Percentiles rank a stretch among this genome's conserved stretches.
These are phyloP conservation scores for Aspergillus brasiliensis DNA, from an alignment of 2,329 filamentous ascomycete genomes.

Conservation along the genomic window DNA sequence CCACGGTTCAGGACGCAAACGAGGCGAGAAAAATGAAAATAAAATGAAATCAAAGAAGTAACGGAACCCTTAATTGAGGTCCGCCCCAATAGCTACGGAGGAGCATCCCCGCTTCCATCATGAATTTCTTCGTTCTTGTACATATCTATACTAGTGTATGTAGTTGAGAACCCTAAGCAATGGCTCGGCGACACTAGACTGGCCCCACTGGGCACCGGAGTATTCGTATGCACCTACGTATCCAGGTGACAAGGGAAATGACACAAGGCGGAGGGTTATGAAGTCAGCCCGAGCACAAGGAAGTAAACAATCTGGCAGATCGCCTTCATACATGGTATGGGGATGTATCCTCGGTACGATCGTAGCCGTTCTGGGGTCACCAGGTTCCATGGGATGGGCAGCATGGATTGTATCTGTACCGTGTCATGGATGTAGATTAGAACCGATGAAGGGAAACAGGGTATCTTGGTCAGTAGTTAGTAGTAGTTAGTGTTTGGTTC, in stretches of 20 bases:
- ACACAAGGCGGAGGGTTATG: neutral
- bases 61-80: neutral
- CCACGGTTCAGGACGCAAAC: neutral
- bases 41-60: no score
- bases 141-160: neutral
- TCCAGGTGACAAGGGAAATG: neutral
- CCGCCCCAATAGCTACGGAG: neutral
- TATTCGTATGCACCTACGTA: conserved; percentile 28
- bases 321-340: no score
- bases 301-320: no score
- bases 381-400: no score
- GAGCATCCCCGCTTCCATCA: neutral
- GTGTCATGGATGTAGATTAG: no score
- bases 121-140: neutral
- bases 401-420: no score
- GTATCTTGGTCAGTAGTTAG: no score
- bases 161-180: neutral
- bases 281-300: no score
- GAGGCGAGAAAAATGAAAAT: neutral
- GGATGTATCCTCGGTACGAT: no score
- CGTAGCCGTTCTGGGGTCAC: no score
- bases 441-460: no score
- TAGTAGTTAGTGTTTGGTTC: neutral
- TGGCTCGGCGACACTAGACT: neutral
- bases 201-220: conserved; percentile 17